A percentile compares a stretch with the other conserved stretches of the same genome.
These are phyloP conservation scores for Boletus huronensis DNA, from an alignment of 768 basidiomycete species.

Conservation along the genomic window DNA sequence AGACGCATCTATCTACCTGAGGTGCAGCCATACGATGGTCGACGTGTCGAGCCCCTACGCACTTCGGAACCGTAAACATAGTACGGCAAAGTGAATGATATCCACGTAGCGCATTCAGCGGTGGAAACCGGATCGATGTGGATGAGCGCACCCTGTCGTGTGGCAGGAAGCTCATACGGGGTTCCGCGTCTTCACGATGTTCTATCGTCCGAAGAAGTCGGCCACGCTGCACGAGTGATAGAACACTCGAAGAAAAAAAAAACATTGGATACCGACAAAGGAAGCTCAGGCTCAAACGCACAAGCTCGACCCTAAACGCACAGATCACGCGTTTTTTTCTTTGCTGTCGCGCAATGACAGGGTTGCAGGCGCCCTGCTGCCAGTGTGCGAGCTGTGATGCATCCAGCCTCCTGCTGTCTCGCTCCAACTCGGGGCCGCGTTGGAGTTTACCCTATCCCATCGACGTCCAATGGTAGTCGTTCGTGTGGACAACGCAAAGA, in stretches of 20 bases:
- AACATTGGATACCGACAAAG: background rate
- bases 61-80: background rate
- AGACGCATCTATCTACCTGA: background rate
- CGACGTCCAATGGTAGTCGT: background rate
- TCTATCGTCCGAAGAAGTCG: background rate
- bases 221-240: background rate
- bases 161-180: background rate
- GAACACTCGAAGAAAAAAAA: background rate
- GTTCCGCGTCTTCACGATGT: slow-evolving; percentile 1
- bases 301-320: background rate
- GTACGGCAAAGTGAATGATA: background rate
- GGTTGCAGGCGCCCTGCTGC: background rate
- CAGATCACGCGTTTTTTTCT: background rate
- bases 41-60: background rate
- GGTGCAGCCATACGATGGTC: background rate
- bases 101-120: background rate
- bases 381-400: background rate
- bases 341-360: background rate
- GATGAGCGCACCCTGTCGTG: background rate
- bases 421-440: background rate
- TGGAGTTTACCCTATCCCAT: background rate
- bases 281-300: background rate
- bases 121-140: background rate
- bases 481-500: background rate
- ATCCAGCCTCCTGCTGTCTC: background rate